Evolutionary conservation across 169 alveolate species (phyloP), one percentile per base, ranked within the genome.

Genomic region (Plasmodium billcollinsi): DNA sequence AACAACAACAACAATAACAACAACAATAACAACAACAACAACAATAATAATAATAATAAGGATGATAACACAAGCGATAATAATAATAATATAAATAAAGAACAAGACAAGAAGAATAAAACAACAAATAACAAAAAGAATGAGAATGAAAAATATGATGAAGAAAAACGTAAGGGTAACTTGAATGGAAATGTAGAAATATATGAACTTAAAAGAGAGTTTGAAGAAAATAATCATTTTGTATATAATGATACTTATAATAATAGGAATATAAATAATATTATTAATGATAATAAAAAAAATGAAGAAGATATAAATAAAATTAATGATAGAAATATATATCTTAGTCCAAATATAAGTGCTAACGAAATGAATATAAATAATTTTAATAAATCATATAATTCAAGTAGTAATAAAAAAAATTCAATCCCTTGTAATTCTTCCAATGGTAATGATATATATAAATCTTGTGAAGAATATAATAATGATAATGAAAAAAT

Each of bases 381-480:
- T 74, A 33, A 56, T 20, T 15, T 39, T 15, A 69, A 33, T 61
- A 75, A 75, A 50, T 26, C 43, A 39, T 61, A 52, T 43, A 15
- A 14, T 3, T n/a, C 12, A 52, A 20, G 14, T 62, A 20, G 74
- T 14, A 33, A 29, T 12, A 76, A 76, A 50, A 76, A 65, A 58
- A 76, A 76, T 69, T 65, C 89, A 1, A 14, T 65, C 24, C 66
- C 29, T 3, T 76, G n/a, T 47, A 43, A 76, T 76, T 76, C 89
- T 18, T 76, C 89, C 24, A 76, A 76, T 24, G 89, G 89, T 33
- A 76, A 76, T 59, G 89, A 76, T 45, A 49, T 76, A n/a, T 76
- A 76, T 69, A 76, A 76, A 43, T 76, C 89, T 0, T 76, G 89
- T 43, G 89, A 76, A 49, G 89, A 76, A 45, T 76, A 76, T 58